Percentiles rank a stretch among this genome's conserved stretches.
phyloP scores from a whole-genome alignment of 73 alveolate species.

The Paramecium caudatum region DNA sequence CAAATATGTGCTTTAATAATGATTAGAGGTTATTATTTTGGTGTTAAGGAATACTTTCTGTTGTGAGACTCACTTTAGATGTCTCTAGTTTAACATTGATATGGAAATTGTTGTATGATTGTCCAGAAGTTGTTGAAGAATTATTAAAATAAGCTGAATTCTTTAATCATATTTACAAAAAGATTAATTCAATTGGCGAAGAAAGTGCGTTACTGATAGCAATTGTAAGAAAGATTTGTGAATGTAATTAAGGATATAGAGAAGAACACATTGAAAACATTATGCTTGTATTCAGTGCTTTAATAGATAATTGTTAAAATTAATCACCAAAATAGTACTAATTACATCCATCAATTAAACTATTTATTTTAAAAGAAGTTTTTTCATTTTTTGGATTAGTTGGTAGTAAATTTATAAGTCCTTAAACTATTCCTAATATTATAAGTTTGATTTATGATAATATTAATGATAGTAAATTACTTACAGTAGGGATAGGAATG shows the following conservation, averaged over 20 bases:
- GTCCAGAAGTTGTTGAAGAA: conserved; percentile 50
- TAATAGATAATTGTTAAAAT: neutral
- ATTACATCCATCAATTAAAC: neutral
- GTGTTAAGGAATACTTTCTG: conserved; percentile 46
- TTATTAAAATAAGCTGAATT: conserved; percentile 12
- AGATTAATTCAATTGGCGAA: neutral
- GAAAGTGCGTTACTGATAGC: conserved; percentile 40
- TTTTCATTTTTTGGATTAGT: conserved; percentile 57
- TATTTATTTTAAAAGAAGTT: conserved; percentile 48
- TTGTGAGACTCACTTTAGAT: neutral
- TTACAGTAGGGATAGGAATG: conserved; percentile 33
- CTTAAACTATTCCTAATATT: conserved; percentile 3
- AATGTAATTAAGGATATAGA: conserved; percentile 29
- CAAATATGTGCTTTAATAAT: conserved; percentile 42
- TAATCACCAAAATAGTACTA: neutral
- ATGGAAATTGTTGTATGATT: conserved; percentile 60
- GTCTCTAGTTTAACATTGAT: neutral
- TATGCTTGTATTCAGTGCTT: neutral
- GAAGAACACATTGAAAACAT: neutral
- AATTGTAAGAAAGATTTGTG: conserved; percentile 48
- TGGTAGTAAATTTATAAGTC: conserved; percentile 5
- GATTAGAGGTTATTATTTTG: conserved; percentile 59
- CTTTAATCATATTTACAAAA: conserved; percentile 2
- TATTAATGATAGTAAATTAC: conserved; percentile 10
- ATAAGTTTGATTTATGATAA: neutral